Percentiles rank a stretch among this genome's conserved stretches.
These are phyloP conservation scores for Apophysomyces elegans DNA, from an alignment of 371 early-diverging fungal genomes.

Conservation along the genomic window DNA sequence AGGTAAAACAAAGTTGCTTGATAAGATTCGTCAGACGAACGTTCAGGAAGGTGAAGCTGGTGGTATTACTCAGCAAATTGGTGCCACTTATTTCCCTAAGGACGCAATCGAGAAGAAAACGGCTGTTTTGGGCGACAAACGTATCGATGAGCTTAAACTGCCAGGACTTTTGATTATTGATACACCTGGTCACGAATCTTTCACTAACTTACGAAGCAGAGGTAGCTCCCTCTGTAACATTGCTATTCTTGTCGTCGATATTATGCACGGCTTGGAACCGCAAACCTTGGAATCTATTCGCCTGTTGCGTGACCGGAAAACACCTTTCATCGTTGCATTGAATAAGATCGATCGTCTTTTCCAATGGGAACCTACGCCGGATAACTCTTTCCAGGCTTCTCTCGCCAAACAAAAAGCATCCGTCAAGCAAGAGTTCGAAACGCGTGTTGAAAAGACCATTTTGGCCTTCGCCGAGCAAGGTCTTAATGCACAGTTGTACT, in stretches of 20 bases:
- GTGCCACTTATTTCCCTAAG: slow-evolving; percentile 99
- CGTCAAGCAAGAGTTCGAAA: slow-evolving; percentile 91
- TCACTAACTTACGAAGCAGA: slow-evolving; percentile 98
- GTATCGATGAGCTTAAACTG: slow-evolving; percentile 70
- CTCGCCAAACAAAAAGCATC: slow-evolving; percentile 78
- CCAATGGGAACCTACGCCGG: slow-evolving; percentile 91
- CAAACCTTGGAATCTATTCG: slow-evolving; percentile 99
- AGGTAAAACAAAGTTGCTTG: slow-evolving; percentile 97
- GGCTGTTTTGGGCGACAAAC: slow-evolving; percentile 63
- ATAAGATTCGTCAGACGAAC: slow-evolving; percentile 99
- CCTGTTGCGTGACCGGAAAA: slow-evolving; percentile 93
- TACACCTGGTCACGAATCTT: slow-evolving; percentile 99
- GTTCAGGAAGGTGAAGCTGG: slow-evolving; percentile 99
- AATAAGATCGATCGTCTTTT: slow-evolving; percentile 99
- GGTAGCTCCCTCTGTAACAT: slow-evolving; percentile 99
- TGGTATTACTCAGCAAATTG: slow-evolving; percentile 99
- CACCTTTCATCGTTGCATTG: slow-evolving; percentile 99
- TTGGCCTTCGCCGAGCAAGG: slow-evolving; percentile 98
- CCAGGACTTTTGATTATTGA: slow-evolving; percentile 99
- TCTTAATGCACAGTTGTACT: slow-evolving; percentile 94
- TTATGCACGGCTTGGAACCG: slow-evolving; percentile 99
- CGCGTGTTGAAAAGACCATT: slow-evolving; percentile 82
- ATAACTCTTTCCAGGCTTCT: slow-evolving; percentile 84
- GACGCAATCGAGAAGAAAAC: slow-evolving; percentile 94
- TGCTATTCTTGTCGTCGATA: slow-evolving; percentile 99